phyloP scores from a whole-genome alignment of 1,284 basidiomycete species.

The Ceratobasidium sp. region DNA sequence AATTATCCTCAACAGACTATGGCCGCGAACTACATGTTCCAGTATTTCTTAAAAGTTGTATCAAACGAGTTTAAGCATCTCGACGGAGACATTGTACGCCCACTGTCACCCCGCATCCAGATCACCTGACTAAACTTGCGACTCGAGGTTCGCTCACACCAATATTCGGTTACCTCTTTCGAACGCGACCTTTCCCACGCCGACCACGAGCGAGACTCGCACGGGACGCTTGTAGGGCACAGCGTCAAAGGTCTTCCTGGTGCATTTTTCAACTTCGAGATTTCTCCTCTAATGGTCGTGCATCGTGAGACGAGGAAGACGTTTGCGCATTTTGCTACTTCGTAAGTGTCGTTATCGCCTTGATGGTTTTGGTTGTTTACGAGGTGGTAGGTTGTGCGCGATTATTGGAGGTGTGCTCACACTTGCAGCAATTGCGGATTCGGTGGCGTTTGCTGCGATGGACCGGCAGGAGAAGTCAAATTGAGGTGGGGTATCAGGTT shows the following conservation, averaged over 20 bases:
- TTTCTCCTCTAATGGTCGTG: slow-evolving; percentile 91
- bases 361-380: neutral
- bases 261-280: slow-evolving; percentile 96
- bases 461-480: slow-evolving; percentile 43
- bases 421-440: slow-evolving; percentile 88
- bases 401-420: slow-evolving; percentile 98
- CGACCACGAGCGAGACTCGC: slow-evolving; percentile 58
- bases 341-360: slow-evolving; percentile 61
- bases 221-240: slow-evolving; percentile 82
- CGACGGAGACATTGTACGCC: slow-evolving; percentile 70
- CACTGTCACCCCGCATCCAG: neutral
- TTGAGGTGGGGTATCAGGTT: too few relatives aligned
- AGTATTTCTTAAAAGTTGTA: slow-evolving; percentile 97
- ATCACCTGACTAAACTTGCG: neutral
- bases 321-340: slow-evolving; percentile 96
- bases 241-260: slow-evolving; percentile 78
- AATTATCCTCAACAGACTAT: slow-evolving; percentile 63
- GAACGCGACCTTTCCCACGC: slow-evolving; percentile 83
- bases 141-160: slow-evolving; percentile 74
- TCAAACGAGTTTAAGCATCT: slow-evolving; percentile 87
- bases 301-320: slow-evolving; percentile 89
- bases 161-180: slow-evolving; percentile 95
- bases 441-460: slow-evolving; percentile 81
- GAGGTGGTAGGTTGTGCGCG: slow-evolving; percentile 79
- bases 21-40: slow-evolving; percentile 87